These are phyloP conservation scores for Neurospora sp. DNA, from an alignment of 2,329 filamentous ascomycete species.

Conservation along the genomic window DNA sequence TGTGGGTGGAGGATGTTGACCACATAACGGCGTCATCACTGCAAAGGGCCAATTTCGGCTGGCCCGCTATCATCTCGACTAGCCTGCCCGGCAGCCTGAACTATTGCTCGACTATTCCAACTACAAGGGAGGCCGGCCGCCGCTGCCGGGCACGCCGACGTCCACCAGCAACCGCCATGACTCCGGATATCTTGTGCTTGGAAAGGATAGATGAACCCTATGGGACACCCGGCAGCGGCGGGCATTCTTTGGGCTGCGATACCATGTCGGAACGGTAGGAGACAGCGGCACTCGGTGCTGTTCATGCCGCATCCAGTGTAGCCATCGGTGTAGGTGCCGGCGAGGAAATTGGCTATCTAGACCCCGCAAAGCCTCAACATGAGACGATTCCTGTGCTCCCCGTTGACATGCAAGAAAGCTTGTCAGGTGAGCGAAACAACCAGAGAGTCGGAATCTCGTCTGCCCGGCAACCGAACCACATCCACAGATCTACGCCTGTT, in stretches of 20 bases:
- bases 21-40: not conserved
- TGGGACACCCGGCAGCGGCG: not conserved
- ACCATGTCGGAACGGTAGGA: not conserved
- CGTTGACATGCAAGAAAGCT: not conserved
- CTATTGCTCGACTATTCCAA: not conserved
- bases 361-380: not conserved
- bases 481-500: not conserved
- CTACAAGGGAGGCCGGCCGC: not conserved
- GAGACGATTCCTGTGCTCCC: not conserved
- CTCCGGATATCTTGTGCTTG: not conserved
- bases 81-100: not conserved
- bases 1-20: not conserved
- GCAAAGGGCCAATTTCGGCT: not conserved
- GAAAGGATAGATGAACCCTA: not conserved
- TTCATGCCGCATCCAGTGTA: not conserved
- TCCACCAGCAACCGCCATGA: not conserved
- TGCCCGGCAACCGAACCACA: not conserved
- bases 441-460: not conserved
- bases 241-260: not conserved
- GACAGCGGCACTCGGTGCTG: not conserved
- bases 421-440: not conserved
- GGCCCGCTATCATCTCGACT: not conserved
- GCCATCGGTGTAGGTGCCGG: not conserved
- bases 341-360: not conserved
- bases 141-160: not conserved